Evolutionary conservation across 2,329 filamentous ascomycete species (phyloP).

Genomic region (Phaeosphaeriaceae sp.): DNA sequence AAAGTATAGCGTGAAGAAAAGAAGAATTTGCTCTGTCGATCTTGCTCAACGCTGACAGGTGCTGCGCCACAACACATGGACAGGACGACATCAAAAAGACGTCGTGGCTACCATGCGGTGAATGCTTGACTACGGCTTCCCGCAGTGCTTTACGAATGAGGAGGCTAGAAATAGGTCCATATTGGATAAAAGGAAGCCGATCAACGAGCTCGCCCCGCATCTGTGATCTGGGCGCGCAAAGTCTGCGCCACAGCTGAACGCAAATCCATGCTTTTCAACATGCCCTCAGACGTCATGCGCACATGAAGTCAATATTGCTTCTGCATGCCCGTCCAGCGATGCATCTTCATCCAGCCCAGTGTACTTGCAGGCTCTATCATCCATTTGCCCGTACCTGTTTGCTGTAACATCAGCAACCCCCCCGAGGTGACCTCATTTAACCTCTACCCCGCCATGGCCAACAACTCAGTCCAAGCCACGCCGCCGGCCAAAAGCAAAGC

Average conservation of each 20-base stretch:
- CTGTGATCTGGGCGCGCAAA: conserved; percentile 23
- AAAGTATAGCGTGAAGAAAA: too few relatives aligned
- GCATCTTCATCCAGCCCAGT: not conserved
- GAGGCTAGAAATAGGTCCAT: conserved; percentile 18
- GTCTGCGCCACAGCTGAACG: conserved; percentile 33
- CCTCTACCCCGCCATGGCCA: conserved; percentile 32
- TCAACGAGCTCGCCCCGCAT: conserved; percentile 29
- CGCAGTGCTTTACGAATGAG: conserved; percentile 16
- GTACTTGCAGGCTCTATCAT: not conserved
- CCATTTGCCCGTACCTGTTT: not conserved
- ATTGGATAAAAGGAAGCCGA: conserved; percentile 12
- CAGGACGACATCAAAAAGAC: conserved; percentile 2
- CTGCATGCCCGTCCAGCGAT: not conserved
- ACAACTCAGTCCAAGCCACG: conserved; percentile 25
- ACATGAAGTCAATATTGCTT: conserved; percentile 23
- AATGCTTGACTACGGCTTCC: conserved; percentile 19
- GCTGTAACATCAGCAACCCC: not conserved
- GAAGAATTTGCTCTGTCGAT: too few relatives aligned
- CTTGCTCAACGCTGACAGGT: too few relatives aligned
- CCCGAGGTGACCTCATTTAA: not conserved
- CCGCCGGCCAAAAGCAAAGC: conserved; percentile 32
- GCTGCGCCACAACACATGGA: conserved; percentile 7
- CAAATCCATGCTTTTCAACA: conserved; percentile 21
- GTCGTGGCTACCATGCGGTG: too few relatives aligned
- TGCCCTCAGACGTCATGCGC: conserved; percentile 39